Percentiles rank a stretch among this genome's conserved stretches.
Conservation (phyloP, 345 rosid genomes). For the Diplotaxis tenuifolia region DNA sequence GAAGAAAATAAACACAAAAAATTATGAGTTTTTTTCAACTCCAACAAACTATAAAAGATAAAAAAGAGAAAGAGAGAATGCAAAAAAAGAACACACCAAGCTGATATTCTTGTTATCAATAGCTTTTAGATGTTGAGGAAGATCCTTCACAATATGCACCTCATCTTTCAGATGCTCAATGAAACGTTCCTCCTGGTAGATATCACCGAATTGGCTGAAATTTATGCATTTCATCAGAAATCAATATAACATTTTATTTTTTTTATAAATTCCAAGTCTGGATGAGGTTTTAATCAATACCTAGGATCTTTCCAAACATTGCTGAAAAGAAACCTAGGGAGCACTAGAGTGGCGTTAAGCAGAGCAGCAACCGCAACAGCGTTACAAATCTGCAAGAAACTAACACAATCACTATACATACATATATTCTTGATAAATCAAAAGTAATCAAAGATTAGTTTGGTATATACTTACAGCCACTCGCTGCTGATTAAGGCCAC, state of each 20-base stretch:
- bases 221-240: not conserved
- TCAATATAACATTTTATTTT: not conserved
- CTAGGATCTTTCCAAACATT: conserved; percentile 97
- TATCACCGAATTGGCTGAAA: conserved; percentile 84
- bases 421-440: conserved; percentile 2
- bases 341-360: conserved; percentile 73
- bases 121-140: conserved; percentile 59
- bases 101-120: conserved; percentile 66
- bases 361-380: conserved; percentile 79
- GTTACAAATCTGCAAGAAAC: conserved; percentile 67
- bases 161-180: conserved; percentile 58
- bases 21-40: not conserved
- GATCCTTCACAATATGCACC: conserved; percentile 65
- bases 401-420: not conserved
- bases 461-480: conserved; percentile 68
- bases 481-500: conserved; percentile 94
- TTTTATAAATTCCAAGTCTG: not conserved
- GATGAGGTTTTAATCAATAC: conserved; percentile 40
- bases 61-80: not conserved
- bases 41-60: not conserved
- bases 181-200: conserved; percentile 73
- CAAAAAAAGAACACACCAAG: conserved; percentile 42
- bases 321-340: conserved; percentile 90
- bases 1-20: not conserved
- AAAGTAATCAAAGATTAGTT: not conserved